Percentiles rank a stretch among this genome's conserved stretches.
phyloP scores from a whole-genome alignment of 2,329 filamentous ascomycete species.

The Ceratocystis ficicola region DNA sequence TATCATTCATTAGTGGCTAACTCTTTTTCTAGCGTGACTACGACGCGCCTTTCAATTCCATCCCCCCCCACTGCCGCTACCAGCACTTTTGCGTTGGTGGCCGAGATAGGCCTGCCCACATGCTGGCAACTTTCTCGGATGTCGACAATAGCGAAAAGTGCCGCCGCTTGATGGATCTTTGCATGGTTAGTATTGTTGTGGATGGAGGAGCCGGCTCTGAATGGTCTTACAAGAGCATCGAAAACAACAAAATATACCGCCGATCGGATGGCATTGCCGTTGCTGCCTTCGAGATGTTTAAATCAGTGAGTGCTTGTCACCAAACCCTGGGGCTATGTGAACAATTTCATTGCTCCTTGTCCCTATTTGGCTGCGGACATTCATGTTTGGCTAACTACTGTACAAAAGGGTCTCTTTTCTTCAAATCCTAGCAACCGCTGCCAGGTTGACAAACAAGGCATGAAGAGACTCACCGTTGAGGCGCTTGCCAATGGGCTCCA shows the following conservation, averaged over 20 bases:
- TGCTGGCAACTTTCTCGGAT: slow-evolving; percentile 56
- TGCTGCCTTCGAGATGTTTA: slow-evolving; percentile 79
- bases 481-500: slow-evolving; percentile 72
- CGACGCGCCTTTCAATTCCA: slow-evolving; percentile 45
- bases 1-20: background rate
- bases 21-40: slow-evolving; percentile 36
- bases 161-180: slow-evolving; percentile 63
- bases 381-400: background rate
- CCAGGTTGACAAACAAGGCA: slow-evolving; percentile 75
- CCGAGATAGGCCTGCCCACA: slow-evolving; percentile 57
- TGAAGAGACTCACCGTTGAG: slow-evolving; percentile 62
- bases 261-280: slow-evolving; percentile 81
- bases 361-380: background rate
- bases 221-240: slow-evolving; percentile 87
- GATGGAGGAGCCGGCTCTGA: slow-evolving; percentile 80
- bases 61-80: slow-evolving; percentile 77
- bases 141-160: slow-evolving; percentile 63
- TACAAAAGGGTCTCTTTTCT: slow-evolving; percentile 61
- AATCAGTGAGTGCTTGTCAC: slow-evolving; percentile 39
- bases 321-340: too few species aligned
- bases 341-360: too few species aligned
- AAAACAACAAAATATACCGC: slow-evolving; percentile 69
- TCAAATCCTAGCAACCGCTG: slow-evolving; percentile 68
- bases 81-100: slow-evolving; percentile 78
- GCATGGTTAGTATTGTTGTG: slow-evolving; percentile 66